These are phyloP conservation scores for Ganoderma lingzhi DNA, from an alignment of 1,284 basidiomycete species.

Conservation along the genomic window DNA sequence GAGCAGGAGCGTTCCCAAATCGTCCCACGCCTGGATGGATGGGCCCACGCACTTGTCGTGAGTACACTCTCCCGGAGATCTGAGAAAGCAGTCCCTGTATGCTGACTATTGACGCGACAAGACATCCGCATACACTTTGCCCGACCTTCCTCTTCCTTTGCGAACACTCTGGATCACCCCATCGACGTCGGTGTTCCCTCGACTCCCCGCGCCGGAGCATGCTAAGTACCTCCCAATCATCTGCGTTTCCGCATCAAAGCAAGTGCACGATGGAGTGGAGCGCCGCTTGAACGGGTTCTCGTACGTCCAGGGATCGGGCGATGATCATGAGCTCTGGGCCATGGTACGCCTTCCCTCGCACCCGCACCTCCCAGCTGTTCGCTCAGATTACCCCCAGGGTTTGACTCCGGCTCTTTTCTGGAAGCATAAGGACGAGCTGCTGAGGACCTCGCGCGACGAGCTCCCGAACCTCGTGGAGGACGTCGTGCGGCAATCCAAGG, in stretches of 20 bases:
- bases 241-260: constrained; percentile 82
- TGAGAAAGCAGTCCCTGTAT: not conserved
- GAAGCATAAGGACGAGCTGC: constrained; percentile 60
- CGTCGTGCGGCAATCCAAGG: constrained; percentile 45
- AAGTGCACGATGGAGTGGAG: constrained; percentile 62
- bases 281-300: constrained; percentile 69
- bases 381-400: constrained; percentile 51
- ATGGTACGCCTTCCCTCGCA: constrained; percentile 53
- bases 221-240: constrained; percentile 68
- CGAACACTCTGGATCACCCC: constrained; percentile 78
- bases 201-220: constrained; percentile 37
- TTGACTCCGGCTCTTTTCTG: constrained; percentile 81
- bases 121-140: constrained; percentile 62
- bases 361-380: too few relatives aligned
- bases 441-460: constrained; percentile 53
- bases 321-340: constrained; percentile 90
- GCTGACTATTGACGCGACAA: constrained; percentile 31
- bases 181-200: constrained; percentile 53
- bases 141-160: constrained; percentile 58
- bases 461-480: constrained; percentile 57
- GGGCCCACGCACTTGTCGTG: constrained; percentile 72
- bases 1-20: constrained; percentile 82
- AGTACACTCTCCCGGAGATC: constrained; percentile 19
- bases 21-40: constrained; percentile 62
- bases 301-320: constrained; percentile 90